phyloP scores from a whole-genome alignment of 345 rosid species.

The Gossypium ekmanianum region DNA sequence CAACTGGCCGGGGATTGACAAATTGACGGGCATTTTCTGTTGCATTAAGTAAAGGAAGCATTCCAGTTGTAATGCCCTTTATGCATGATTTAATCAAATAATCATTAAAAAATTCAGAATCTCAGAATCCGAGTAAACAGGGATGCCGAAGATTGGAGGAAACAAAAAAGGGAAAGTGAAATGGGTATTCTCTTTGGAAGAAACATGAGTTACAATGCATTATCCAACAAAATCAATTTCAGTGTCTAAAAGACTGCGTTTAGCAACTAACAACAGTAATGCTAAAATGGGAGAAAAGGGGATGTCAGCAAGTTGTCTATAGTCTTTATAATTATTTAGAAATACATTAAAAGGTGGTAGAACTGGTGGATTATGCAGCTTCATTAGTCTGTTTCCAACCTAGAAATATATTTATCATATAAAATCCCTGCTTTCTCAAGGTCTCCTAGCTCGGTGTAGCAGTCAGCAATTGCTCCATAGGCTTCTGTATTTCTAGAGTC shows the following conservation, averaged over 20 bases:
- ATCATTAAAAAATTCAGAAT: no score
- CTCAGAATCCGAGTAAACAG: no score
- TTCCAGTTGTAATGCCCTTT: no score
- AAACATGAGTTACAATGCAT: background rate
- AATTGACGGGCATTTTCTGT: no score
- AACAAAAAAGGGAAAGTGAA: background rate
- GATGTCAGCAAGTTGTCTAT: background rate
- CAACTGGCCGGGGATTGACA: no score
- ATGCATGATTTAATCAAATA: no score
- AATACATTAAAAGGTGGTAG: background rate
- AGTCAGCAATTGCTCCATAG: slow-evolving; percentile 91
- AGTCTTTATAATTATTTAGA: background rate
- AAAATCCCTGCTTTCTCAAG: slow-evolving; percentile 81
- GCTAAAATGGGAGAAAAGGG: background rate
- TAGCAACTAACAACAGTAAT: background rate
- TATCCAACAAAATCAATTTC: background rate
- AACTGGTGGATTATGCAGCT: background rate
- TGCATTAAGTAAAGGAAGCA: no score
- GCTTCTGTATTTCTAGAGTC: slow-evolving; percentile 92
- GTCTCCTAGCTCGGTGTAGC: slow-evolving; percentile 89
- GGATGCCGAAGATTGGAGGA: no score
- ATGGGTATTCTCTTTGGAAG: background rate
- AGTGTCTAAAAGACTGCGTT: background rate
- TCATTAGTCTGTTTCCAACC: slow-evolving; percentile 67
- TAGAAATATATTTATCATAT: slow-evolving; percentile 74